A percentile compares a stretch with the other conserved stretches of the same genome.
phyloP scores from a whole-genome alignment of 495 filamentous ascomycete species.

The Lasiosphaeria ovina region DNA sequence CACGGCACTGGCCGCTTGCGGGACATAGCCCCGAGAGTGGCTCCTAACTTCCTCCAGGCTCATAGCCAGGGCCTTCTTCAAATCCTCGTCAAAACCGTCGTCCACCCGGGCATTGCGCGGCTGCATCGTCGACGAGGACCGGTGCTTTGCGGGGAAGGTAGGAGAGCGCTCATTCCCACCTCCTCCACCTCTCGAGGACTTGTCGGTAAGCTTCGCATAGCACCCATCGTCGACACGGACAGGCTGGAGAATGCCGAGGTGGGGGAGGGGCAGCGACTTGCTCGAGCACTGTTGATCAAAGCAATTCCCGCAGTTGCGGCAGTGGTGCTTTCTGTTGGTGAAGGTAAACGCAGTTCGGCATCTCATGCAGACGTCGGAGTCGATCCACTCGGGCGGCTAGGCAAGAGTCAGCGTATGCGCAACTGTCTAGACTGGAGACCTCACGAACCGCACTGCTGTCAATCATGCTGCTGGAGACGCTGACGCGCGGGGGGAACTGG shows the following conservation, averaged over 20 bases:
- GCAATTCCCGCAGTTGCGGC: conserved; percentile 94
- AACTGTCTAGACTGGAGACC: conserved; percentile 2
- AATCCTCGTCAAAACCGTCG: conserved; percentile 85
- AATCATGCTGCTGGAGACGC: conserved; percentile 89
- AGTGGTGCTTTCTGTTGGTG: conserved; percentile 97
- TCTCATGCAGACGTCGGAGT: conserved; percentile 98
- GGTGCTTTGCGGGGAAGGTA: conserved; percentile 36
- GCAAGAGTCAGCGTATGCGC: conserved; percentile 9
- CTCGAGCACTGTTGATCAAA: conserved; percentile 91
- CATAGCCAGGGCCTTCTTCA: conserved; percentile 91
- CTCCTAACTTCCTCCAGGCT: conserved; percentile 88
- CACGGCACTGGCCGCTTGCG: conserved; percentile 39
- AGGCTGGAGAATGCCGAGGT: conserved; percentile 85
- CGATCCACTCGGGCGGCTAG: conserved; percentile 94
- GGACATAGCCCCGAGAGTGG: conserved; percentile 46
- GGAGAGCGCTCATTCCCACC: conserved; percentile 32
- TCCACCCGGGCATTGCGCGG: conserved; percentile 82
- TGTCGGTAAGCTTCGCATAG: conserved; percentile 83
- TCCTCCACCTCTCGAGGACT: conserved; percentile 40
- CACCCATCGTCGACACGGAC: conserved; percentile 98
- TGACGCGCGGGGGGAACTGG: conserved; percentile 82
- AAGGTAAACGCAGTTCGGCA: conserved; percentile 94
- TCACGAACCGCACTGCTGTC: conserved; percentile 80
- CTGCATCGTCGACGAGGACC: conserved; percentile 65
- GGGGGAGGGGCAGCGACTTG: conserved; percentile 84